A percentile compares a stretch with the other conserved stretches of the same genome.
Evolutionary conservation across 148 eudicot species (phyloP).

Genomic region (Amaranthus palmeri): DNA sequence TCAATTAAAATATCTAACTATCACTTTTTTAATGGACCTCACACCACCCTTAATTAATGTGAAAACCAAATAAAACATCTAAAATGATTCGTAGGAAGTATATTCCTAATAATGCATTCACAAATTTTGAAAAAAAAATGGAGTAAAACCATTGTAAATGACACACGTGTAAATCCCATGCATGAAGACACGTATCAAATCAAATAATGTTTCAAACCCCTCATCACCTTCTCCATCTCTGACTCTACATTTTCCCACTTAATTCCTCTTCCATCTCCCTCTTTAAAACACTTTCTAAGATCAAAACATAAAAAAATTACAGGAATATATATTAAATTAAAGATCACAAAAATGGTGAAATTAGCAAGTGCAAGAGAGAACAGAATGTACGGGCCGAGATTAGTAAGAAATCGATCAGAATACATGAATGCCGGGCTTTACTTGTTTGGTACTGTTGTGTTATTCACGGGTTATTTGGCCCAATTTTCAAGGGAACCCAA

Average conservation of each 20-base stretch:
- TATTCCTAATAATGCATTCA: too few species aligned
- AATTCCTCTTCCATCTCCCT: not conserved
- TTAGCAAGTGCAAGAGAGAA: conserved; percentile 74
- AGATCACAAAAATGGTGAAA: conserved; percentile 52
- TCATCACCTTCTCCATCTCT: not conserved
- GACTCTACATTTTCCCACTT: not conserved
- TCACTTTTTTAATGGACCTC: too few species aligned
- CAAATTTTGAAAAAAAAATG: too few species aligned
- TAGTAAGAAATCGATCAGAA: conserved; percentile 44
- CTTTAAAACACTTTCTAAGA: not conserved
- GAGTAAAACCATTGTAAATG: not conserved
- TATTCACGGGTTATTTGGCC: conserved; percentile 48
- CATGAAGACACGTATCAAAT: conserved; percentile 24
- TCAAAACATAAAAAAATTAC: too few species aligned
- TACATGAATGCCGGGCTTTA: conserved; percentile 80
- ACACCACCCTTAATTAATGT: too few species aligned
- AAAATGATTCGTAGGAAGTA: too few species aligned
- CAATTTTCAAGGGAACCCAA: conserved; percentile 49
- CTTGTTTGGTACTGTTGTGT: conserved; percentile 49
- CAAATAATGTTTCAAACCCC: not conserved
- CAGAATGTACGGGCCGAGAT: conserved; percentile 62
- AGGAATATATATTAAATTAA: too few species aligned
- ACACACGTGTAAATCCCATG: conserved; percentile 16
- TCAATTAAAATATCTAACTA: too few species aligned
- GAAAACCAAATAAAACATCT: too few species aligned